Evolutionary conservation across 2,329 filamentous ascomycete species (phyloP).

Genomic region (Furcasterigmium furcatum): DNA sequence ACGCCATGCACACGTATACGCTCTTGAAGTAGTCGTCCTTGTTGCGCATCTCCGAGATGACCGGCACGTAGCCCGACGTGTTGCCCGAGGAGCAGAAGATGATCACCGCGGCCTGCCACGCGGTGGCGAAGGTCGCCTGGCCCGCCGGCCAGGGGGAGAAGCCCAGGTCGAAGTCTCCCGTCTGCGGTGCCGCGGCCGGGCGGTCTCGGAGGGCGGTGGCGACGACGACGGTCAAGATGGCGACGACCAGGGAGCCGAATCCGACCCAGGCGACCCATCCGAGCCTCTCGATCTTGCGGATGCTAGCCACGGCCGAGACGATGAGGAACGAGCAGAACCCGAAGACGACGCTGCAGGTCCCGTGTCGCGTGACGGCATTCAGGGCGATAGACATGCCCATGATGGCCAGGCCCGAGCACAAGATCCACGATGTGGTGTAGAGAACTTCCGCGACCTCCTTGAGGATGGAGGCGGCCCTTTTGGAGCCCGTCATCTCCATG

Average conservation of each 20-base stretch:
- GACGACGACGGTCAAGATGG: not conserved
- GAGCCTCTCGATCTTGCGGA: not conserved
- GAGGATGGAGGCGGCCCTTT: no score
- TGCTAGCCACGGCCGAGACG: not conserved
- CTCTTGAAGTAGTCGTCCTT: conserved; percentile 58
- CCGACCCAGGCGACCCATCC: not conserved
- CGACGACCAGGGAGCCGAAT: not conserved
- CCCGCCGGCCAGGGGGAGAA: no score
- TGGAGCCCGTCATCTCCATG: no score
- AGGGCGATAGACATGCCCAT: no score
- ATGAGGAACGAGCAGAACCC: not conserved
- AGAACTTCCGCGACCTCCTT: no score
- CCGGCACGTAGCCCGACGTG: conserved; percentile 57
- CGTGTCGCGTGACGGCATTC: not conserved
- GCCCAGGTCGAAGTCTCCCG: no score
- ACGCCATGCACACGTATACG: conserved; percentile 5
- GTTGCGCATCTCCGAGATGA: conserved; percentile 61
- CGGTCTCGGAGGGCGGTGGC: no score
- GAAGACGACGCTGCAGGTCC: not conserved
- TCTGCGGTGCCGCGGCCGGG: no score
- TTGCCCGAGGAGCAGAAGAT: conserved; percentile 43
- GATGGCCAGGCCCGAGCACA: no score
- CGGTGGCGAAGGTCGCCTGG: no score
- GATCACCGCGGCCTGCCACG: no score
- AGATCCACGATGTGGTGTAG: no score